Evolutionary conservation across 2,329 filamentous ascomycete genomes (phyloP).

Genomic region (Elsinoe perseae): DNA sequence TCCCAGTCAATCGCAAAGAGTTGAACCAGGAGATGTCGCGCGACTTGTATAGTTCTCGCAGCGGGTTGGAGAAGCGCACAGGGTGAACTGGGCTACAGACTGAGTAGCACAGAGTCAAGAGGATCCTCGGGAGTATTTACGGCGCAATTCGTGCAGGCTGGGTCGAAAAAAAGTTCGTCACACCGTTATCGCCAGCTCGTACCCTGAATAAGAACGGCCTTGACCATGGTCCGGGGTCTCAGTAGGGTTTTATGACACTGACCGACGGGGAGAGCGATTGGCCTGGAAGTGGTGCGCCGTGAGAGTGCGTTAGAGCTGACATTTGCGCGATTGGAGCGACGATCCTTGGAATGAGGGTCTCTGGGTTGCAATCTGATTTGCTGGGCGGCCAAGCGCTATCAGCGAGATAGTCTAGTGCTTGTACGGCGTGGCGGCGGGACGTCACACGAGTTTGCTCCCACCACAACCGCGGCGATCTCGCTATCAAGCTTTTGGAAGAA

Average conservation of each 20-base stretch:
- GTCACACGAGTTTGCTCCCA: constrained; percentile 4
- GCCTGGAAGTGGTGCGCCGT: not conserved
- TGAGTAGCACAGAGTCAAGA: not conserved
- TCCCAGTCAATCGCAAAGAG: not conserved
- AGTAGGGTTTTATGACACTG: constrained; percentile 3
- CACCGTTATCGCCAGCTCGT: not conserved
- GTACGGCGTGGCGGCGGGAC: constrained; percentile 11
- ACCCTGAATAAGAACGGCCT: not conserved
- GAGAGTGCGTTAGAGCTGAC: not conserved
- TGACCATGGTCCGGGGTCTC: constrained; percentile 1
- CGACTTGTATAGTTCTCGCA: not conserved
- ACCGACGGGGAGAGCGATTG: not conserved
- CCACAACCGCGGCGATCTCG: constrained; percentile 2
- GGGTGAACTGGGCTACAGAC: not conserved
- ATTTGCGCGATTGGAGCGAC: not conserved
- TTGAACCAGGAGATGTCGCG: not conserved
- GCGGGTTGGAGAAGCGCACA: not conserved
- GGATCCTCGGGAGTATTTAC: not conserved
- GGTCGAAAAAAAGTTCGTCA: not conserved
- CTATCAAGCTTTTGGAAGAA: constrained; percentile 7
- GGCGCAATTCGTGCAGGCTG: not conserved
- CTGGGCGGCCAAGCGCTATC: constrained; percentile 14
- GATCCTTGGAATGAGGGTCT: constrained; percentile 9
- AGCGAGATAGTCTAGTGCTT: constrained; percentile 7
- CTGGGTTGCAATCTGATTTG: constrained; percentile 6